phyloP scores from a whole-genome alignment of 2,329 filamentous ascomycete species.

The Fusarium marasasianum region DNA sequence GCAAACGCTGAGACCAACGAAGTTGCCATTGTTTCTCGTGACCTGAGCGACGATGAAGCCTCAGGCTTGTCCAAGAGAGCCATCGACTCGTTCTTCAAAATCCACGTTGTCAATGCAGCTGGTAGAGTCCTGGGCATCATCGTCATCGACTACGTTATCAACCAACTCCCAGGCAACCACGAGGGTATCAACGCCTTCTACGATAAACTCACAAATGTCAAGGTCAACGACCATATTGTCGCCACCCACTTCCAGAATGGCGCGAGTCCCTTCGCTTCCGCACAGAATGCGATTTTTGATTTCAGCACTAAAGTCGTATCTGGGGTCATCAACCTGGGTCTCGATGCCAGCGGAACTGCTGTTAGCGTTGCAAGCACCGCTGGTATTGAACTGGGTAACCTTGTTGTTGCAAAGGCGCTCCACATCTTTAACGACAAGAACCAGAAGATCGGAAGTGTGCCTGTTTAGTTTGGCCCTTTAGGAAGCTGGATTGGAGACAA shows the following conservation, averaged over 20 bases:
- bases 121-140: neutral
- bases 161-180: neutral
- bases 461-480: neutral
- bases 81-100: neutral
- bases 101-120: neutral
- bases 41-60: neutral
- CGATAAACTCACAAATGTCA: neutral
- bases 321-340: neutral
- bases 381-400: neutral
- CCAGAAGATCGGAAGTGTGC: neutral
- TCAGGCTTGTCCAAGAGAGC: neutral
- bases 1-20: neutral
- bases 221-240: neutral
- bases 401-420: neutral
- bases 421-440: neutral
- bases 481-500: neutral
- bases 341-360: neutral
- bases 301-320: neutral
- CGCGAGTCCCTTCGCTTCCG: neutral
- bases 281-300: neutral
- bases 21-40: neutral
- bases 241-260: neutral
- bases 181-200: neutral
- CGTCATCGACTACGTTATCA: neutral
- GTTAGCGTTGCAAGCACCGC: neutral